Conservation (phyloP, 805 yeast species). For the Cyberlindnera maclurae region DNA sequence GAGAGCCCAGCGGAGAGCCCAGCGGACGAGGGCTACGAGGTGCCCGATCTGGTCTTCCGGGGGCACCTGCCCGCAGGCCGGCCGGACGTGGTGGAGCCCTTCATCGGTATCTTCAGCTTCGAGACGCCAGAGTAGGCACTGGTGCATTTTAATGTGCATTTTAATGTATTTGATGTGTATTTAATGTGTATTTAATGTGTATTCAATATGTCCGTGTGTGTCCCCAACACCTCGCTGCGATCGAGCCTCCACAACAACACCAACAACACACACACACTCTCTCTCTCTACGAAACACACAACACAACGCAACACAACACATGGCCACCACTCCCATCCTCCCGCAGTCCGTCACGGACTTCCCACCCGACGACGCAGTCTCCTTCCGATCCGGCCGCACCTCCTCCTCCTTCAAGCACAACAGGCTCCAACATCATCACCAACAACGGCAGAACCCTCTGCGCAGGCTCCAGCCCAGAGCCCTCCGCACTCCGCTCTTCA, state of each 20-base stretch:
- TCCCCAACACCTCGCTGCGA: too few species aligned
- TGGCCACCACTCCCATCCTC: slow-evolving; percentile 1
- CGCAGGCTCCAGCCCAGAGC: slow-evolving; percentile 1
- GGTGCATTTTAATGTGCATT: too few species aligned
- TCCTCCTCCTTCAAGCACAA: slow-evolving; percentile 3
- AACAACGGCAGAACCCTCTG: not conserved
- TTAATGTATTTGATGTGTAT: too few species aligned
- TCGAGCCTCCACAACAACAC: too few species aligned
- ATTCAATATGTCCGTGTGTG: too few species aligned
- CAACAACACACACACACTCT: too few species aligned
- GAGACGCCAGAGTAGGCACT: slow-evolving; percentile 23
- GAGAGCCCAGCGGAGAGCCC: slow-evolving; percentile 24
- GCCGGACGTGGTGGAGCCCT: slow-evolving; percentile 45
- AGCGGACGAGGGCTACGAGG: slow-evolving; percentile 31
- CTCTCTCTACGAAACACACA: too few species aligned
- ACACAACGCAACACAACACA: too few species aligned
- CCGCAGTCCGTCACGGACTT: slow-evolving; percentile 17
- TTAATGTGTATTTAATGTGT: too few species aligned
- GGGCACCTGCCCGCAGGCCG: slow-evolving; percentile 48
- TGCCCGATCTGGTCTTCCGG: slow-evolving; percentile 41
- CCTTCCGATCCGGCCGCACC: slow-evolving; percentile 21
- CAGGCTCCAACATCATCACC: slow-evolving; percentile 6
- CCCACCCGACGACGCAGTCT: slow-evolving; percentile 16
- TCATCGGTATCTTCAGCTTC: slow-evolving; percentile 47
- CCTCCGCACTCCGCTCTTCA: slow-evolving; percentile 26